Evolutionary conservation across 768 basidiomycete species (phyloP), one percentile per base, ranked within the genome.

Genomic region (Dacryopinax primogenitus): DNA sequence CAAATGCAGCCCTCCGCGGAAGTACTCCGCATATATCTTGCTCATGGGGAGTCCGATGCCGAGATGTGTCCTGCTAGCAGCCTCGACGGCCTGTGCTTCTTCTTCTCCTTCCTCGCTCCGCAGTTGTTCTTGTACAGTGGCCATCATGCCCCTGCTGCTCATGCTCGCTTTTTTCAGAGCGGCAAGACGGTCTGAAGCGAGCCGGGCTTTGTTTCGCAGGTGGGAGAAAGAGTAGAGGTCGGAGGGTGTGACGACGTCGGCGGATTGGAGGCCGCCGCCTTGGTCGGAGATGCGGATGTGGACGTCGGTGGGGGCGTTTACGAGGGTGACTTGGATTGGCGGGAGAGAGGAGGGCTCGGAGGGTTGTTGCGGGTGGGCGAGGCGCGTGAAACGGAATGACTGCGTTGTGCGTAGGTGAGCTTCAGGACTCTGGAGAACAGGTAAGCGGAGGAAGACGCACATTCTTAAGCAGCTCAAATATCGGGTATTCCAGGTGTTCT

Each of bases 191-290:
- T 84, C 80, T 69, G 81, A 75, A 62, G 87, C 81, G 74, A 92
- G 74, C 62, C 89, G 80, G 23, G 83, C 77, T 0, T 86, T 83
- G 71, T 91, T 90, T 11, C 90, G 83, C 30, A 86, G 73, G 74
- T 93, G 91, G 2, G 90, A 92, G 77, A 94, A 93, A 2, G 91
- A 93, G 74, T 91, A 92, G 3, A 93, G 78, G 72, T 92, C 91
- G 21, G 86, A 82, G 0, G 90, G 84, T 0, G 79, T 79, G 66
- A 78, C 79, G 62, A 89, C 80, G 64, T 81, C 75, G 6, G 80
- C 71, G 21, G 77, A 79, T 45, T 76, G 72, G 7, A 93, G 79
- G 1, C 91, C 90, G 1, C 90, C 88, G 36, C 90, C 92, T 83
- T 90, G 85, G 72, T 95, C 92, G n/a, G 91, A 92, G 76, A 95